Conservation (phyloP, 2,329 filamentous ascomycete species). For the Aureobasidium sp. region DNA sequence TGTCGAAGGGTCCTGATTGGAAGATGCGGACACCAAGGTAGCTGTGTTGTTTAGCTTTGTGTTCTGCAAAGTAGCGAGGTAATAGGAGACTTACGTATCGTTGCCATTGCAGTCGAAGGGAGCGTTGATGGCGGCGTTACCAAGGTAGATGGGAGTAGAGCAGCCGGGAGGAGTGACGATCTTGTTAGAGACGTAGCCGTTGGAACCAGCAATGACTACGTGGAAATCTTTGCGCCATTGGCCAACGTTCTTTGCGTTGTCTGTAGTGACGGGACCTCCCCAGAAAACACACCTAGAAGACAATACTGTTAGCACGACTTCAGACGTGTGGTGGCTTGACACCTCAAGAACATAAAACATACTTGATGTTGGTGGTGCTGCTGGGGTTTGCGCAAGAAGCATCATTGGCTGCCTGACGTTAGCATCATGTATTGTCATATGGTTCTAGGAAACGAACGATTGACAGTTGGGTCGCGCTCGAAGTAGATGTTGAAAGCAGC, state of each 20-base stretch:
- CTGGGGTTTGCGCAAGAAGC: conserved; percentile 18
- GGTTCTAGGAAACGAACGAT: background rate
- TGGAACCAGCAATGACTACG: conserved; percentile 28
- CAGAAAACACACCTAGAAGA: conserved; percentile 17
- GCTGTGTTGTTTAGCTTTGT: background rate
- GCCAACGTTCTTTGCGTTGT: conserved; percentile 19
- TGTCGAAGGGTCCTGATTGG: conserved; percentile 25
- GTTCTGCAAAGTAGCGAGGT: too few species aligned
- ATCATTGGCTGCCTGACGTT: conserved; percentile 16
- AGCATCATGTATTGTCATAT: too few species aligned
- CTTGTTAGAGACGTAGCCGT: conserved; percentile 27
- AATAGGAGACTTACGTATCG: conserved; percentile 22
- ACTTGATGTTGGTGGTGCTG: conserved; percentile 19
- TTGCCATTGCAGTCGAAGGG: conserved; percentile 26
- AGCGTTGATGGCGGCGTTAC: conserved; percentile 26
- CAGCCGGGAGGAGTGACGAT: conserved; percentile 21
- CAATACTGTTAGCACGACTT: background rate
- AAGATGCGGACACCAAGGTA: conserved; percentile 24
- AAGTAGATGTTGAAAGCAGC: conserved; percentile 19
- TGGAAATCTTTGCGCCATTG: conserved; percentile 24
- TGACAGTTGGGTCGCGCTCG: conserved; percentile 19
- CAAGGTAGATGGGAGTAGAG: conserved; percentile 20
- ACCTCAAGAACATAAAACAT: background rate
- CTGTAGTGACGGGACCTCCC: conserved; percentile 17
- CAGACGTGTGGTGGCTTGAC: background rate